These are phyloP conservation scores for Fusarium sp. DNA, from an alignment of 2,329 filamentous ascomycete species.

Conservation along the genomic window DNA sequence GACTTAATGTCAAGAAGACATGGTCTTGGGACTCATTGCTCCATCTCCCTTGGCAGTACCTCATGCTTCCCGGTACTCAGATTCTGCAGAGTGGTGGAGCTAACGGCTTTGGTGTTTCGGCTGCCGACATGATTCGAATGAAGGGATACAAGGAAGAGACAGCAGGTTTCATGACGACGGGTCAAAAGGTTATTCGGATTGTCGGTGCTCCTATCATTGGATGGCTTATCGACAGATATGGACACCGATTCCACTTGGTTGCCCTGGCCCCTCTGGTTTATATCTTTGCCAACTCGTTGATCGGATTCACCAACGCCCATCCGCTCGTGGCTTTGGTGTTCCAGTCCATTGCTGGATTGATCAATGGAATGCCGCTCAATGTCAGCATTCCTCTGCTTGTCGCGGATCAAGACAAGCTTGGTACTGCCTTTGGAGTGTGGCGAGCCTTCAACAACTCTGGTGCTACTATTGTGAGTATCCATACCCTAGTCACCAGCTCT, in stretches of 20 bases:
- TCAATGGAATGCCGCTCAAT: slow-evolving; percentile 40
- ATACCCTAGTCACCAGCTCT: too few species aligned
- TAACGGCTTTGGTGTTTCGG: slow-evolving; percentile 28
- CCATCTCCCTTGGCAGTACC: slow-evolving; percentile 33
- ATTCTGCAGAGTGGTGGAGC: slow-evolving; percentile 38
- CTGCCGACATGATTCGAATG: slow-evolving; percentile 41
- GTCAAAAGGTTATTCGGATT: slow-evolving; percentile 33
- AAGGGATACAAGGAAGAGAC: slow-evolving; percentile 39
- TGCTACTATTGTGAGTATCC: slow-evolving; percentile 35
- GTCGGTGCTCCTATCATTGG: slow-evolving; percentile 33
- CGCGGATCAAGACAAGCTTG: slow-evolving; percentile 40
- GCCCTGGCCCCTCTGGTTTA: slow-evolving; percentile 35
- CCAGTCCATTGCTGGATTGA: slow-evolving; percentile 26
- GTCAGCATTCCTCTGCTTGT: slow-evolving; percentile 41
- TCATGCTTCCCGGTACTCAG: slow-evolving; percentile 40
- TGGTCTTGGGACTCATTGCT: slow-evolving; percentile 36
- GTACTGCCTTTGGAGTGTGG: slow-evolving; percentile 40
- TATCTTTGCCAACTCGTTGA: slow-evolving; percentile 33
- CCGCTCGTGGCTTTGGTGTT: slow-evolving; percentile 36
- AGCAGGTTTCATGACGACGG: slow-evolving; percentile 38
- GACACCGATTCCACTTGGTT: slow-evolving; percentile 39
- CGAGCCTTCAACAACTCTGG: slow-evolving; percentile 40
- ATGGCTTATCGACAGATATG: slow-evolving; percentile 37
- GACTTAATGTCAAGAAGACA: slow-evolving; percentile 4
- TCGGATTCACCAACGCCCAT: slow-evolving; percentile 38